Evolutionary conservation across 768 basidiomycete genomes (phyloP).

Genomic region (Royoungia palumana): DNA sequence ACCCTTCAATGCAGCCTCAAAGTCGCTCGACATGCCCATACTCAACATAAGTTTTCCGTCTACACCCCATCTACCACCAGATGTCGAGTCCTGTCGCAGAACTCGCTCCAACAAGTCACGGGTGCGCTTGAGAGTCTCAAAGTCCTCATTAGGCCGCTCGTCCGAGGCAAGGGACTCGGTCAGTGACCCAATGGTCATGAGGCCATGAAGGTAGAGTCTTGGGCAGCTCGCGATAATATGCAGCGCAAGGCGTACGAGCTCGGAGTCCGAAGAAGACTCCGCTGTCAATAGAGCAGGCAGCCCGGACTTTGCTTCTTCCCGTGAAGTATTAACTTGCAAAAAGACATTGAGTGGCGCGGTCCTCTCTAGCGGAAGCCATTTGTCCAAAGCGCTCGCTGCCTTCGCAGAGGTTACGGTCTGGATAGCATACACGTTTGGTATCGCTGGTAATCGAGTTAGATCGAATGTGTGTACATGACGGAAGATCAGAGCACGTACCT

Average conservation of each 20-base stretch:
- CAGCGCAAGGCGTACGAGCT: conserved; percentile 62
- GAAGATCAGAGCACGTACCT: conserved; percentile 40
- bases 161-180: conserved; percentile 54
- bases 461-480: conserved; percentile 3
- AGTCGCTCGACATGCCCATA: conserved; percentile 98
- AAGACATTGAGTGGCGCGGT: conserved; percentile 69
- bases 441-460: conserved; percentile 44
- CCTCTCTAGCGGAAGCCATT: conserved; percentile 58
- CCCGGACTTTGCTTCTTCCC: conserved; percentile 90
- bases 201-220: conserved; percentile 68
- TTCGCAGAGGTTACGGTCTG: conserved; percentile 86
- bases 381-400: conserved; percentile 76
- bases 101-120: conserved; percentile 52
- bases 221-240: conserved; percentile 75
- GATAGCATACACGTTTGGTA: conserved; percentile 83
- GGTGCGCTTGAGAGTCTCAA: conserved; percentile 63
- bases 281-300: conserved; percentile 53
- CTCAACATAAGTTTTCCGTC: conserved; percentile 59
- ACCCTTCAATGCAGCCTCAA: conserved; percentile 76
- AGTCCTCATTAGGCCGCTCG: conserved; percentile 63
- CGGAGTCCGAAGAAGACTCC: conserved; percentile 36
- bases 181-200: conserved; percentile 96
- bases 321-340: conserved; percentile 93
- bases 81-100: conserved; percentile 33
- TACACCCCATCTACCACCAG: conserved; percentile 43